Percentiles rank a stretch among this genome's conserved stretches.
Conservation (phyloP, 768 basidiomycete species). For the Auricularia heimuer region DNA sequence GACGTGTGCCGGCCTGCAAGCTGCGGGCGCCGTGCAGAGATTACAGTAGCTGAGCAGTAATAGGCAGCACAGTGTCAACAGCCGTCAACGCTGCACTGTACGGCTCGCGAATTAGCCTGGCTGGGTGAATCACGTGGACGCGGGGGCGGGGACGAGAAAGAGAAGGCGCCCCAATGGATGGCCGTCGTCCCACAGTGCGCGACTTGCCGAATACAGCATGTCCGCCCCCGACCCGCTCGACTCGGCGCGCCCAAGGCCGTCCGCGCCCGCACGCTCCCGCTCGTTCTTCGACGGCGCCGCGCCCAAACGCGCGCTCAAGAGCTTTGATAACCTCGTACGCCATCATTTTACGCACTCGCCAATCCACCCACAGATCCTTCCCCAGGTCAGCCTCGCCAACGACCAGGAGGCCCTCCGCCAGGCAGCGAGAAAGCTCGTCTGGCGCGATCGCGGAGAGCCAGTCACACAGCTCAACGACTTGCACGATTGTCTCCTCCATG, state of each 20-base stretch:
- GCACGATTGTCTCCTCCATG: slow-evolving; percentile 61
- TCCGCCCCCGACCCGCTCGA: not conserved
- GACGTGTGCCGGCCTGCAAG: too few relatives aligned
- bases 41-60: too few relatives aligned
- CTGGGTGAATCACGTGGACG: too few relatives aligned
- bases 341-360: too few relatives aligned
- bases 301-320: not conserved
- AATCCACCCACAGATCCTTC: slow-evolving; percentile 13
- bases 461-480: slow-evolving; percentile 56
- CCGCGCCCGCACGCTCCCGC: not conserved
- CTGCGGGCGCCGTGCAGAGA: too few relatives aligned
- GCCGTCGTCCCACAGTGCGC: not conserved
- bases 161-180: too few relatives aligned
- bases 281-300: not conserved
- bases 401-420: slow-evolving; percentile 65
- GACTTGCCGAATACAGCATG: not conserved
- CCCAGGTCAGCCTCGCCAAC: slow-evolving; percentile 59
- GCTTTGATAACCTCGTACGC: slow-evolving; percentile 1
- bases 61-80: too few relatives aligned
- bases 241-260: not conserved
- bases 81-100: too few relatives aligned
- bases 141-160: too few relatives aligned
- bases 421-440: slow-evolving; percentile 63
- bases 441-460: slow-evolving; percentile 71
- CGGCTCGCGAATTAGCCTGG: too few relatives aligned